Base-by-base conservation (phyloP, 345 rosid genomes). In the Raphanus sativus region DNA sequence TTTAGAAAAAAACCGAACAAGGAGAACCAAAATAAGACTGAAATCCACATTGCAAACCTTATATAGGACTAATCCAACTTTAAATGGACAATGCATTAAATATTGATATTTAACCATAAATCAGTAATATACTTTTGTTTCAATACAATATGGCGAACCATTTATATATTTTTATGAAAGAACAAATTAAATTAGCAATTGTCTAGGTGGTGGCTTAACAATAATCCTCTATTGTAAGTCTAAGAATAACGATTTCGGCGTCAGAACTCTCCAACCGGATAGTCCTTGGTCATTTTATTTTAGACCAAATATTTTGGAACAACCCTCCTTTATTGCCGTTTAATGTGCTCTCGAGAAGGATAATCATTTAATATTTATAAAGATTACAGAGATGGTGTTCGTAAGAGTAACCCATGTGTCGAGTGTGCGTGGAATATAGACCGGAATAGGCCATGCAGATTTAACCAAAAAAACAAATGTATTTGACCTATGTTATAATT, bases 141-240 rank as follows among this genome's bases (percentile, higher is more conserved):
- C 48, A 40, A 40, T 2, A 10, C 48, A 38, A 40, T 40, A 4
- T 40, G 10, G 48, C 10, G 48, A 40, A 40, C 48, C 12, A 40
- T 9, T 40, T 40, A 40, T 40, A 9, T 40, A 40, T 40, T 40
- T 40, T 40, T 40, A 42, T 42, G 12, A 42, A 42, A 42, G 6
- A 42, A 42, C 15, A 12, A 12, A 42, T 42, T 42, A 42, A 12
- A 42, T 42, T n/a, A 75, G 24, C 5, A 67, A 75, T 75, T 62
- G 38, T 48, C 79, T 75, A n/a, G 11, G 26, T 68, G 68, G 6
- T 67, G 73, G 61, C 61, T 75, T 38, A 50, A 62, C 42, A 62
- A 3, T 48, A 52, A 15, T 0, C 17, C 21, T 24, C 11, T 62
- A 24, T 10, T 76, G 80, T 16, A 76, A 69, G 30, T 76, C 42